Evolutionary conservation across 108 stramenopile species (phyloP).

Genomic region (Fistulifera pelliculosa): DNA sequence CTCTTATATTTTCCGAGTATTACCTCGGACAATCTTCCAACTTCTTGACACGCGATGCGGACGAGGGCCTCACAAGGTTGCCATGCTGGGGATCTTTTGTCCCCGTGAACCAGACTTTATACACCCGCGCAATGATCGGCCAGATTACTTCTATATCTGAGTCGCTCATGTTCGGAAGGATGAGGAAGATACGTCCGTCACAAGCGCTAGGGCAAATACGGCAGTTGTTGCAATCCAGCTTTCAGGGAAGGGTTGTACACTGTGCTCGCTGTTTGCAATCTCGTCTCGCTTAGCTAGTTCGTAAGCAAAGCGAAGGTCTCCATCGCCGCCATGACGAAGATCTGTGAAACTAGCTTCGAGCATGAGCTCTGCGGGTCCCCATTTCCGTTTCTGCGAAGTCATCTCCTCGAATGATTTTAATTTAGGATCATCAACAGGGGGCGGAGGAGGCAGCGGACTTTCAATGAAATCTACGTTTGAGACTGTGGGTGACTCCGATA

Average conservation of each 20-base stretch:
- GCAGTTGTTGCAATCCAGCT: conserved; percentile 87
- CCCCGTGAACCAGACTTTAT: conserved; percentile 53
- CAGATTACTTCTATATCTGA: conserved; percentile 47
- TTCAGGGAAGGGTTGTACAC: conserved; percentile 73
- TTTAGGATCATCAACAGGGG: conserved; percentile 50
- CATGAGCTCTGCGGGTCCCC: conserved; percentile 72
- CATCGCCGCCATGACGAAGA: conserved; percentile 78
- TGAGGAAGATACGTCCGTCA: conserved; percentile 62
- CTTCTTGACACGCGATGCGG: conserved; percentile 53
- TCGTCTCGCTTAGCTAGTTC: conserved; percentile 54
- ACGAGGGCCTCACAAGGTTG: conserved; percentile 79
- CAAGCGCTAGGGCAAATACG: conserved; percentile 60
- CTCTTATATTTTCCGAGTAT: conserved; percentile 7
- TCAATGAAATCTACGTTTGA: conserved; percentile 74
- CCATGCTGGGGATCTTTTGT: conserved; percentile 29
- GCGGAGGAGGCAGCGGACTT: conserved; percentile 44
- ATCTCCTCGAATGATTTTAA: conserved; percentile 40
- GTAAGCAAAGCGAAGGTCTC: conserved; percentile 66
- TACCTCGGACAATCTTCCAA: conserved; percentile 36
- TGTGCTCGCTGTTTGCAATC: conserved; percentile 2
- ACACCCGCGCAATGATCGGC: conserved; percentile 41
- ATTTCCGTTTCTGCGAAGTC: conserved; percentile 34
- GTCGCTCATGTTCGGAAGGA: conserved; percentile 30
- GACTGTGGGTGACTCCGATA: conserved; percentile 73
- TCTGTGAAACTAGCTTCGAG: conserved; percentile 85